Percentiles rank a stretch among this genome's conserved stretches.
Evolutionary conservation across 2,329 filamentous ascomycete species (phyloP).

Genomic region (Ascochyta pisi): DNA sequence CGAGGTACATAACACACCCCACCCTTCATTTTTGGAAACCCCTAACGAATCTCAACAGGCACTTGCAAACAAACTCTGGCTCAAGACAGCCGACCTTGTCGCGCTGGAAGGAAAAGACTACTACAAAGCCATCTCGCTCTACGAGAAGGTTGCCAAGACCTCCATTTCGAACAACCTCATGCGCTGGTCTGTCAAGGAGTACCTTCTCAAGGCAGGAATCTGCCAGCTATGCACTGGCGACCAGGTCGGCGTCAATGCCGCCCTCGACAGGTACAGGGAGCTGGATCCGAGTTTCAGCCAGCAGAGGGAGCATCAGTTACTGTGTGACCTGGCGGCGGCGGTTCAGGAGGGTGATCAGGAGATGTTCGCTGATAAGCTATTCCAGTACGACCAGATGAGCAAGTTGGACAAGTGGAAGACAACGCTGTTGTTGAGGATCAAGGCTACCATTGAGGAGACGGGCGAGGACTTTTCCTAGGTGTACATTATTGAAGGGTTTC

Average conservation of each 20-base stretch:
- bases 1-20: constrained; percentile 34
- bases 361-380: constrained; percentile 82
- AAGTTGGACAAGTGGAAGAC: constrained; percentile 99
- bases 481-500: neutral
- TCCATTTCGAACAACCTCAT: constrained; percentile 83
- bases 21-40: constrained; percentile 20
- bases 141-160: constrained; percentile 80
- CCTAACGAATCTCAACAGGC: constrained; percentile 50
- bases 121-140: constrained; percentile 56
- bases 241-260: constrained; percentile 77
- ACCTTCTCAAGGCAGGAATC: constrained; percentile 91
- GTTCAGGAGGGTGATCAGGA: constrained; percentile 82
- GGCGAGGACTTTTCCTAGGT: constrained; percentile 71
- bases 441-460: constrained; percentile 78
- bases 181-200: constrained; percentile 77
- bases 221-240: constrained; percentile 83
- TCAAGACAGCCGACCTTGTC: constrained; percentile 89
- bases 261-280: constrained; percentile 82
- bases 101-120: constrained; percentile 83
- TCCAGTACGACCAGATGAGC: constrained; percentile 88
- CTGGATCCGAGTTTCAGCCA: constrained; percentile 69
- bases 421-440: constrained; percentile 79
- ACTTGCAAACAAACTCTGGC: constrained; percentile 89
- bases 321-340: constrained; percentile 76
- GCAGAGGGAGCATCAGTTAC: constrained; percentile 81